Base-by-base conservation (phyloP, 192 early-diverging fungal genomes). In the Linnemannia elongata region DNA sequence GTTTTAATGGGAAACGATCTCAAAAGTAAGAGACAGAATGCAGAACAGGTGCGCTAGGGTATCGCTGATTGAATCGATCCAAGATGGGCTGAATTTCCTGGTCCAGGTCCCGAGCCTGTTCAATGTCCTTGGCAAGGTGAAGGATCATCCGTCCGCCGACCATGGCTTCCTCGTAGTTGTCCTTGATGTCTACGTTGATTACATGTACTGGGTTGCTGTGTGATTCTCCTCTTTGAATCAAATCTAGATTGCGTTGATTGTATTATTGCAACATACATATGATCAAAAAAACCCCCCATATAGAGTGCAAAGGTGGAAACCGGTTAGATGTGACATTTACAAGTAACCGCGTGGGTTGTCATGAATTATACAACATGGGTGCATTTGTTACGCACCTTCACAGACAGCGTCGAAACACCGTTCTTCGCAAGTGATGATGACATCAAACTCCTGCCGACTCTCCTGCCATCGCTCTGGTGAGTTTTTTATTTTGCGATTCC, bases 371-470 rank as follows among this genome's bases (percentile, higher is more conserved):
- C 30, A 68, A 12, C 4, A 69, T 36, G 22, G 30, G 20, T 52
- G 49, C 49, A 3, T 17, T 4, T 4, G 9, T 1, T 35, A 22
- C 72, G 70, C 85, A 97, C 96, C 96, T 90, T 99, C 98, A 55
- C 95, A 94, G 1, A 98, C 97, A 1, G 96, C 93, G 87, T 99
- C 98, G 87, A 96, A 99, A 70, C 96, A 97, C 22, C 97, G 89
- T 83, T 99, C 98, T 88, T 99, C 98, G 76, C 98, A 99, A 17
- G 97, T 98, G 63, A 99, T 95, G 44, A 99, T 96, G 1, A 99
- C 93, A 89, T 99, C 98, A 90, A 94, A 99, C 17, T 91, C 87
- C 52, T 93, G 90, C 17, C 83, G 63, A 38, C 91, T 93, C 69
- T 96, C 94, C 69, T 98, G 97, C 85, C 95, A 99, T 60, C 93